These are phyloP conservation scores for Moricandia arvensis DNA, from an alignment of 345 rosid species.

Conservation along the genomic window DNA sequence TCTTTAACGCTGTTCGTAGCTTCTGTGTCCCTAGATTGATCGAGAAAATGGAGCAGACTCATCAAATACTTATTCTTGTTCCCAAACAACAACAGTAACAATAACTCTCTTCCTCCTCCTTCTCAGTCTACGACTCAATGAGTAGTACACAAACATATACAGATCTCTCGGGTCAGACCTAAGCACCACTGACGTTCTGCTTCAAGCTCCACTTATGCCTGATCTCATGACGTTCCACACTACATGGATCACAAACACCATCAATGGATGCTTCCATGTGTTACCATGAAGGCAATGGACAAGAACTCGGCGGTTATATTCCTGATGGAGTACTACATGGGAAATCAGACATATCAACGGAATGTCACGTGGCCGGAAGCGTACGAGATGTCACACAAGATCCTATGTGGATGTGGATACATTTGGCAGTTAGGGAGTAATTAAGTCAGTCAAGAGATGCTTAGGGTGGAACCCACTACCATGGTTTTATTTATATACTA, in stretches of 20 bases:
- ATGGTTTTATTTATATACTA: neutral
- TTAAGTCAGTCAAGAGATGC: slow-evolving; percentile 26
- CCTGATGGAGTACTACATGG: slow-evolving; percentile 39
- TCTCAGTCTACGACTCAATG: slow-evolving; percentile 18
- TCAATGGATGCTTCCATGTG: slow-evolving; percentile 17
- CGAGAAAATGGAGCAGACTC: slow-evolving; percentile 61
- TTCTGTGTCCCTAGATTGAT: slow-evolving; percentile 77
- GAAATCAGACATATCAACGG: slow-evolving; percentile 32
- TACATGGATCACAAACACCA: slow-evolving; percentile 39
- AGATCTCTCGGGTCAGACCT: slow-evolving; percentile 2
- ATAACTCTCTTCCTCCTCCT: slow-evolving; percentile 27
- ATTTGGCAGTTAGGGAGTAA: slow-evolving; percentile 63
- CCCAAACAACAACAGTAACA: slow-evolving; percentile 12
- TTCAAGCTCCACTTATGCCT: slow-evolving; percentile 30
- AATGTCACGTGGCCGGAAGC: slow-evolving; percentile 47
- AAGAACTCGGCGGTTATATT: slow-evolving; percentile 37
- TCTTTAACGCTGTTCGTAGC: slow-evolving; percentile 61
- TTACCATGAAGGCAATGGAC: slow-evolving; percentile 13
- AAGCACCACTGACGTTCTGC: slow-evolving; percentile 24
- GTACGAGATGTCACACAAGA: slow-evolving; percentile 49
- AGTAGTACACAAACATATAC: slow-evolving; percentile 2
- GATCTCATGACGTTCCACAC: slow-evolving; percentile 37
- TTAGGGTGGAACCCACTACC: slow-evolving; percentile 12
- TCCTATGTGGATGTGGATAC: slow-evolving; percentile 64
- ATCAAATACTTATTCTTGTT: slow-evolving; percentile 18